Percentiles rank a stretch among this genome's conserved stretches.
Conservation (phyloP, 345 rosid genomes). For the Odontarrhena argentea region DNA sequence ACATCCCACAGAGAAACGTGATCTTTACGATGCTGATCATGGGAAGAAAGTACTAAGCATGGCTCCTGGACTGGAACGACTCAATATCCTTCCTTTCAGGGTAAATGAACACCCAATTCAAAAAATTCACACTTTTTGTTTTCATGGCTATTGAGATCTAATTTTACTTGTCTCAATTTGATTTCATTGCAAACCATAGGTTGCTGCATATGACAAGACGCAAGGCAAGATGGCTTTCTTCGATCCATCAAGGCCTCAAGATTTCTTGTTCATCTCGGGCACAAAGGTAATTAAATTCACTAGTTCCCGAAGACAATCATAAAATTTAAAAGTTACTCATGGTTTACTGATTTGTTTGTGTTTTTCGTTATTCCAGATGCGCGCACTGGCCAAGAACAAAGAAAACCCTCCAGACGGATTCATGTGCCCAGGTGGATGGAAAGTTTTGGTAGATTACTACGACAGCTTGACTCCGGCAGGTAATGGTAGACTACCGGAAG, state of each 20-base stretch:
- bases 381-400: conserved; percentile 85
- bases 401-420: conserved; percentile 95
- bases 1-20: conserved; percentile 94
- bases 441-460: conserved; percentile 86
- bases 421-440: conserved; percentile 98
- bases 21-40: conserved; percentile 95
- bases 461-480: conserved; percentile 61
- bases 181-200: conserved; percentile 44
- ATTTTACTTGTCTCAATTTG: neutral
- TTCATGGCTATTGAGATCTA: neutral
- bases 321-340: neutral
- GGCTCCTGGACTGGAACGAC: conserved; percentile 96
- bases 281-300: conserved; percentile 66
- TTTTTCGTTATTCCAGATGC: conserved; percentile 56
- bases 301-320: neutral
- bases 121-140: conserved; percentile 3
- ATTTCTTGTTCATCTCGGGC: conserved; percentile 93
- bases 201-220: conserved; percentile 92
- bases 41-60: conserved; percentile 95
- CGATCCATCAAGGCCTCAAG: conserved; percentile 87
- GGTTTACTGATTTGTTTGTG: neutral
- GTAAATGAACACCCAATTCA: conserved; percentile 42
- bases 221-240: conserved; percentile 99
- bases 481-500: conserved; percentile 57
- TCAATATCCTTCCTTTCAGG: conserved; percentile 96